Evolutionary conservation across 1,139 yeast species (phyloP).

Genomic region (Saccharomyces hybrid): DNA sequence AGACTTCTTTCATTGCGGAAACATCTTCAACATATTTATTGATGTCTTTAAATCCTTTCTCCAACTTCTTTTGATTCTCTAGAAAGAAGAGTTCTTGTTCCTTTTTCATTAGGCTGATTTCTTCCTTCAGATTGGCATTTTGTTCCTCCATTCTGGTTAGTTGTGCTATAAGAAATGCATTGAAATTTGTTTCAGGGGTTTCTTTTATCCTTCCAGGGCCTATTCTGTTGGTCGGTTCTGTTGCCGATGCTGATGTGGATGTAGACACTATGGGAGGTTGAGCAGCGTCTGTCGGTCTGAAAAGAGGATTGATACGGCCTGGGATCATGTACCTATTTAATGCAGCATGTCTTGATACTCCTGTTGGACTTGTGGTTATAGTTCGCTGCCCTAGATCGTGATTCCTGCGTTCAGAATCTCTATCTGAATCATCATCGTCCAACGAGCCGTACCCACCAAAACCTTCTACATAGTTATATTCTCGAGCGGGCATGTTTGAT

Average conservation of each 20-base stretch:
- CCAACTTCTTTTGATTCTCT: slow-evolving; percentile 15
- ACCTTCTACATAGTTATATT: not conserved
- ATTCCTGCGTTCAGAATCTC: not conserved
- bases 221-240: not conserved
- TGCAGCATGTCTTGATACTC: not conserved
- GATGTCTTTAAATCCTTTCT: slow-evolving; percentile 17
- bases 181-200: not conserved
- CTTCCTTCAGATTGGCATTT: slow-evolving; percentile 12
- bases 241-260: not conserved
- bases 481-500: not conserved
- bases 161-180: not conserved
- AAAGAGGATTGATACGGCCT: not conserved
- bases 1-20: slow-evolving; percentile 26
- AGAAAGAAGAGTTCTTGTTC: slow-evolving; percentile 32
- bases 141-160: slow-evolving; percentile 10
- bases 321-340: not conserved
- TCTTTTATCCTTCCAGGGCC: not conserved
- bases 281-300: not conserved
- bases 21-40: slow-evolving; percentile 21
- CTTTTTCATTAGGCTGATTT: slow-evolving; percentile 24
- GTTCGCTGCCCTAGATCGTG: not conserved
- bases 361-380: not conserved
- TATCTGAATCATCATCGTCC: slow-evolving; percentile 33
- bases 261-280: not conserved
- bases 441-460: not conserved